Conservation (phyloP, 768 basidiomycete genomes). For the Tricholoma bakamatsutake region DNA sequence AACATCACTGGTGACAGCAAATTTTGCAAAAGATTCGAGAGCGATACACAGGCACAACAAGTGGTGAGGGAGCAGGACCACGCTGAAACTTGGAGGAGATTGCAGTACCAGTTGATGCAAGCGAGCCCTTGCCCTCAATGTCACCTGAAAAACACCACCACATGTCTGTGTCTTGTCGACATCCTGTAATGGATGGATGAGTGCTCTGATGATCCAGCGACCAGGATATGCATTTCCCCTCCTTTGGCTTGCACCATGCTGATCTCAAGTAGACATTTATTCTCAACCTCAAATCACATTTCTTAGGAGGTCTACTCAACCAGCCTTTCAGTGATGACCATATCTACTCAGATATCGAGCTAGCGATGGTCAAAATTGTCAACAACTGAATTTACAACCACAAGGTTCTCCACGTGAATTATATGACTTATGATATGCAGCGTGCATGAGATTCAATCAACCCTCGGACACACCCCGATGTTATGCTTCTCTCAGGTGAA, state of each 20-base stretch:
- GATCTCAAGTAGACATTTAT: conserved; percentile 17
- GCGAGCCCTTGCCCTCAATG: conserved; percentile 8
- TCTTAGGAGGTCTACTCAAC: conserved; percentile 20
- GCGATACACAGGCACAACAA: background rate
- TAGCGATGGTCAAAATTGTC: conserved; percentile 8
- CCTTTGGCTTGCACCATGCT: background rate
- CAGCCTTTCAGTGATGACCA: conserved; percentile 11
- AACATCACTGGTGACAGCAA: conserved; percentile 5
- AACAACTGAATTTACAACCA: conserved; percentile 25
- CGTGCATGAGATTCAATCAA: conserved; percentile 32
- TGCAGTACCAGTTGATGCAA: conserved; percentile 5
- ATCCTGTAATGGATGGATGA: background rate
- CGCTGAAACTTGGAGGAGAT: background rate
- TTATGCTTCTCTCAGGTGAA: conserved; percentile 20
- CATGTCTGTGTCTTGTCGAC: conserved; percentile 14
- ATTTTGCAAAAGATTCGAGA: conserved; percentile 3
- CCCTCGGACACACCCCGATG: conserved; percentile 21
- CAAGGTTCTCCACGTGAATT: conserved; percentile 30
- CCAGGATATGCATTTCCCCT: background rate
- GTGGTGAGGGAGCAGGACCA: background rate
- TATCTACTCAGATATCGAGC: conserved; percentile 11
- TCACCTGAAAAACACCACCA: conserved; percentile 14
- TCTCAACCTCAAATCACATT: conserved; percentile 21
- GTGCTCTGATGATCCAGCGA: background rate
- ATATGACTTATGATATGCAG: conserved; percentile 36